phyloP scores from a whole-genome alignment of 2,329 filamentous ascomycete species.

The Nothopassalora personata region DNA sequence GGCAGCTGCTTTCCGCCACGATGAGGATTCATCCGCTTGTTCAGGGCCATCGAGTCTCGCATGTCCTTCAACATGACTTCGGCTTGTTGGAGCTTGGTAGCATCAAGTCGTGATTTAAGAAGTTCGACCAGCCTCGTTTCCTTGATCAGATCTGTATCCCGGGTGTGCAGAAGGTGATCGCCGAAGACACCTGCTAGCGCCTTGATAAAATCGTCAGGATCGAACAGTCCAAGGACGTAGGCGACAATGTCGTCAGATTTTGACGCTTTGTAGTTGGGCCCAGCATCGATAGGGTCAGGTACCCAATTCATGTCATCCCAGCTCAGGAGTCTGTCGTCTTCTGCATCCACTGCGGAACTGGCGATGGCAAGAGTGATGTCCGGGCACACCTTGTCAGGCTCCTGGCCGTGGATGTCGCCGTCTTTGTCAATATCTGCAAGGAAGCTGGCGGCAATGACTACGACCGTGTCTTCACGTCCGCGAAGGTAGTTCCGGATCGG shows the following conservation, averaged over 20 bases:
- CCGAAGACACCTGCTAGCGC: conserved; percentile 88
- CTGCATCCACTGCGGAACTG: conserved; percentile 50
- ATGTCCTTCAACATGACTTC: conserved; percentile 98
- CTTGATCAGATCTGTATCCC: conserved; percentile 63
- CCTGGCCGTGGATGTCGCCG: conserved; percentile 33
- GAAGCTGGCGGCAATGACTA: conserved; percentile 69
- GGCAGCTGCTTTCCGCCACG: conserved; percentile 7
- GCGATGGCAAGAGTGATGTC: conserved; percentile 65
- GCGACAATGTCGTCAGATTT: conserved; percentile 88
- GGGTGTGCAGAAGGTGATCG: conserved; percentile 65
- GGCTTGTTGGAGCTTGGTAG: conserved; percentile 79
- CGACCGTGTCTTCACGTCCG: conserved; percentile 70
- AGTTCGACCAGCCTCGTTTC: conserved; percentile 79
- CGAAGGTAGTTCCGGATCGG: conserved; percentile 71
- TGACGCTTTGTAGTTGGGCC: conserved; percentile 79
- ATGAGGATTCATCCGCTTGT: conserved; percentile 34
- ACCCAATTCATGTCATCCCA: conserved; percentile 93
- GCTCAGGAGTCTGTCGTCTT: conserved; percentile 61
- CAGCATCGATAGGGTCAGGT: conserved; percentile 87
- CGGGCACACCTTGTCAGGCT: conserved; percentile 50
- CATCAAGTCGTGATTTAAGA: conserved; percentile 82
- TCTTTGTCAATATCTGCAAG: conserved; percentile 55
- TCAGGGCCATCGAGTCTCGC: conserved; percentile 67
- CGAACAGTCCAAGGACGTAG: conserved; percentile 80
- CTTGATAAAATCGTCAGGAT: conserved; percentile 90